phyloP scores from a whole-genome alignment of 2,329 filamentous ascomycete species.

The Phaeosphaeria sp. region DNA sequence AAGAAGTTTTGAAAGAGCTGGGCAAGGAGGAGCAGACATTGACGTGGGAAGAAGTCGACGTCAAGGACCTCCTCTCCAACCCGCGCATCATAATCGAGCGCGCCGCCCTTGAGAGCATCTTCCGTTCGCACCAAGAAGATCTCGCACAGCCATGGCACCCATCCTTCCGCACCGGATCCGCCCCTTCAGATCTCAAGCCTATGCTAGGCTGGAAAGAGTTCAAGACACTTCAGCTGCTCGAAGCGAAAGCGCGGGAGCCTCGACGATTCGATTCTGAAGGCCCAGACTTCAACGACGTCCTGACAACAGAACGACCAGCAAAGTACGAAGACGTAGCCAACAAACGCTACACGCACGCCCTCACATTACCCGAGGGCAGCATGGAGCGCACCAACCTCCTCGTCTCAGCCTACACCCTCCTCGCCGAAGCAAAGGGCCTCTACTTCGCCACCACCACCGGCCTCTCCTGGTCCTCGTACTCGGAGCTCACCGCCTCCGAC shows the following conservation, averaged over 20 bases:
- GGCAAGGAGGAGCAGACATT: slow-evolving; percentile 74
- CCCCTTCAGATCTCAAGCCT: slow-evolving; percentile 29
- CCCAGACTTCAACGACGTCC: not conserved
- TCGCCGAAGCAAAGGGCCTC: slow-evolving; percentile 38
- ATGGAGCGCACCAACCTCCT: slow-evolving; percentile 25
- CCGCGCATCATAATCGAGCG: slow-evolving; percentile 88
- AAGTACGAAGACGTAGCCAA: slow-evolving; percentile 35
- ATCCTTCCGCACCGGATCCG: slow-evolving; percentile 20
- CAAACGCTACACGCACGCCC: slow-evolving; percentile 29
- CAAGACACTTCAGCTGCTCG: slow-evolving; percentile 26
- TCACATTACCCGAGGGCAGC: slow-evolving; percentile 21
- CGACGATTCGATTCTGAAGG: not conserved
- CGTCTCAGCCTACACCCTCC: slow-evolving; percentile 36
- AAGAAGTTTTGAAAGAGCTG: slow-evolving; percentile 69
- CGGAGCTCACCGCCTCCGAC: too few species aligned
- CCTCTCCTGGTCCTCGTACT: slow-evolving; percentile 24
- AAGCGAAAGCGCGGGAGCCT: slow-evolving; percentile 21
- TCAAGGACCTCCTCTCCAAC: slow-evolving; percentile 90
- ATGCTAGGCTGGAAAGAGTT: slow-evolving; percentile 39
- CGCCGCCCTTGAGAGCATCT: slow-evolving; percentile 75
- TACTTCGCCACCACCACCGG: slow-evolving; percentile 29
- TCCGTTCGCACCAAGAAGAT: slow-evolving; percentile 52
- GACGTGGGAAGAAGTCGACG: slow-evolving; percentile 81
- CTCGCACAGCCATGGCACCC: slow-evolving; percentile 34
- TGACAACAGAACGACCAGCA: slow-evolving; percentile 19